These are phyloP conservation scores for Cladosporium sp. DNA, from an alignment of 2,329 filamentous ascomycete genomes.

Conservation along the genomic window DNA sequence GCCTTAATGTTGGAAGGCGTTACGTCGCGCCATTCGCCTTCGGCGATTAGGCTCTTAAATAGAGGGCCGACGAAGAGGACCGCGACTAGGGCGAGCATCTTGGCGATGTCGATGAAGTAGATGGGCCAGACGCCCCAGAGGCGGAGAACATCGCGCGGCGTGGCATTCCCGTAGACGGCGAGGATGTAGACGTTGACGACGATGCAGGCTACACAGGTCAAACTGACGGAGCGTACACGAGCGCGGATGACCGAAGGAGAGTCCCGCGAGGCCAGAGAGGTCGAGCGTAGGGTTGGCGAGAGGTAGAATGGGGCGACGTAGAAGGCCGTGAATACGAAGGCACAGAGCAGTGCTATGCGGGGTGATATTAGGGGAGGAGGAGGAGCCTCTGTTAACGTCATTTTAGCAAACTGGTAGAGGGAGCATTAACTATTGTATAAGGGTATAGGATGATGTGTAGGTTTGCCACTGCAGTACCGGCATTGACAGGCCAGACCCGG, in stretches of 20 bases:
- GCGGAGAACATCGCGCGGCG: slow-evolving; percentile 55
- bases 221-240: slow-evolving; percentile 72
- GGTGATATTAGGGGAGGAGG: slow-evolving; percentile 20
- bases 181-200: slow-evolving; percentile 64
- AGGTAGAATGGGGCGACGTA: slow-evolving; percentile 93
- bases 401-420: not conserved
- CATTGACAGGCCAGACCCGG: not conserved
- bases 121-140: slow-evolving; percentile 78
- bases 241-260: slow-evolving; percentile 84
- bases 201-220: slow-evolving; percentile 67
- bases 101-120: slow-evolving; percentile 54
- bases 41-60: slow-evolving; percentile 71
- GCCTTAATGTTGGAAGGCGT: slow-evolving; percentile 47
- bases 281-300: slow-evolving; percentile 72
- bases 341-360: slow-evolving; percentile 27
- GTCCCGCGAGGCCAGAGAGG: slow-evolving; percentile 73
- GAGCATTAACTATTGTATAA: not conserved
- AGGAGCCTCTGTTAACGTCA: slow-evolving; percentile 22
- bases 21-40: slow-evolving; percentile 60
- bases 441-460: not conserved
- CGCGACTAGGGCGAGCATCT: slow-evolving; percentile 64
- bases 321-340: slow-evolving; percentile 70
- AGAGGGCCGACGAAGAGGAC: slow-evolving; percentile 80
- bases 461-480: not conserved
- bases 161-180: slow-evolving; percentile 47